Conservation (phyloP, 164 flowering plant genomes). For the Platanus orientalis region DNA sequence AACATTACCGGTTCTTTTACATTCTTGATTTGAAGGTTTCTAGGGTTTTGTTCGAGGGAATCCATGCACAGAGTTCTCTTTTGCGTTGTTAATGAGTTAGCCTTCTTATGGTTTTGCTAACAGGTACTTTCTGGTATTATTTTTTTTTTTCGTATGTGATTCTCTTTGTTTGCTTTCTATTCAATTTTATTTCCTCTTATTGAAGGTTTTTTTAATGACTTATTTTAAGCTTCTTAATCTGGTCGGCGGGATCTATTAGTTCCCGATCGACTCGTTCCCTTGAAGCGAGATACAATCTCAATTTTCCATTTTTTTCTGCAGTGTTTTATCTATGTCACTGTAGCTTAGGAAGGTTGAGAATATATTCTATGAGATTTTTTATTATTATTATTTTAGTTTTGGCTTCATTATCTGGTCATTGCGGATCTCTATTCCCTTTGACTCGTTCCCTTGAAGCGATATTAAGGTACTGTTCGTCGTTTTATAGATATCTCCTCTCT, state of each 20-base stretch:
- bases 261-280: constrained; percentile 28
- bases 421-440: constrained; percentile 4
- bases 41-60: constrained; percentile 27
- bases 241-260: constrained; percentile 22
- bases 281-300: constrained; percentile 18
- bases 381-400: not conserved
- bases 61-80: constrained; percentile 53
- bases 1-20: too few species aligned
- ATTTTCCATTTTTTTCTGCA: not conserved
- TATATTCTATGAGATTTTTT: not conserved
- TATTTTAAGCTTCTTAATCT: constrained; percentile 40
- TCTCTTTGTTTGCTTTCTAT: not conserved
- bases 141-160: not conserved
- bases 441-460: constrained; percentile 29
- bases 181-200: not conserved
- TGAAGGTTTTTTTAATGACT: not conserved
- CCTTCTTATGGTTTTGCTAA: constrained; percentile 68
- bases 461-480: constrained; percentile 1
- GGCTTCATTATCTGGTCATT: constrained; percentile 23
- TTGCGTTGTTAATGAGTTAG: constrained; percentile 56
- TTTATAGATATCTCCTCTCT: not conserved
- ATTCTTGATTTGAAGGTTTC: too few species aligned
- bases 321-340: not conserved
- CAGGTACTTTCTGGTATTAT: constrained; percentile 33
- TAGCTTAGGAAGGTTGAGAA: constrained; percentile 10